A percentile compares a stretch with the other conserved stretches of the same genome.
Evolutionary conservation across 768 basidiomycete species (phyloP).

Genomic region (Leccinum sublutescens): DNA sequence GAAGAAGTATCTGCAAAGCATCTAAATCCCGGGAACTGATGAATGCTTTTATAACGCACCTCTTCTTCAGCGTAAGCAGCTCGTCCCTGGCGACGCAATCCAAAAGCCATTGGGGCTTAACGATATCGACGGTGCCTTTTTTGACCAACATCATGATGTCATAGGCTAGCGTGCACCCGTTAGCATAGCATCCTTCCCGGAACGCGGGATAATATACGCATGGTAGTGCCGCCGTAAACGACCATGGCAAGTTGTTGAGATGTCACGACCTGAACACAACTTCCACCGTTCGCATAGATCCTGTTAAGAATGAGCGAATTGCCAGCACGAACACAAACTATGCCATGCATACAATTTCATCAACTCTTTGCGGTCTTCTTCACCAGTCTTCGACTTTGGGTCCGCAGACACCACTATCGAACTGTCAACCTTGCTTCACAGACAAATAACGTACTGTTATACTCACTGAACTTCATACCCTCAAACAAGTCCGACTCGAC

Average conservation of each 20-base stretch:
- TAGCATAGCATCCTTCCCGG: background rate
- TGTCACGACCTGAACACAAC: slow-evolving; percentile 57
- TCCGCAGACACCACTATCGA: slow-evolving; percentile 69
- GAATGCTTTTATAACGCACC: slow-evolving; percentile 39
- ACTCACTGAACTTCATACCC: slow-evolving; percentile 77
- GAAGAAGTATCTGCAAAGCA: slow-evolving; percentile 66
- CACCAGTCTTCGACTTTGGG: slow-evolving; percentile 64
- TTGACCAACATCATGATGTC: slow-evolving; percentile 69
- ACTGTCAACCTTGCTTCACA: background rate
- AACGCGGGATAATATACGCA: slow-evolving; percentile 48
- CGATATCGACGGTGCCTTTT: slow-evolving; percentile 67
- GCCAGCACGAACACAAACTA: background rate
- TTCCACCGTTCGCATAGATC: slow-evolving; percentile 70
- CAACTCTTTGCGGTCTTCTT: slow-evolving; percentile 67
- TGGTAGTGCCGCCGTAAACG: slow-evolving; percentile 67
- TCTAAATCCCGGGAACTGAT: background rate
- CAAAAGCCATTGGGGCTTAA: slow-evolving; percentile 78
- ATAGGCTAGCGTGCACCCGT: slow-evolving; percentile 47
- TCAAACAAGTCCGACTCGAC: slow-evolving; percentile 67
- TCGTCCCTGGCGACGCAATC: slow-evolving; percentile 67
- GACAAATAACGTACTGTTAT: background rate
- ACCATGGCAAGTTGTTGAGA: slow-evolving; percentile 53
- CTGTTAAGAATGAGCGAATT: slow-evolving; percentile 36
- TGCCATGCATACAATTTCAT: slow-evolving; percentile 54
- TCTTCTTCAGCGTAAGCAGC: slow-evolving; percentile 61